Base-by-base conservation (phyloP, 257 asterid species). In the Anisodus tanguticus region DNA sequence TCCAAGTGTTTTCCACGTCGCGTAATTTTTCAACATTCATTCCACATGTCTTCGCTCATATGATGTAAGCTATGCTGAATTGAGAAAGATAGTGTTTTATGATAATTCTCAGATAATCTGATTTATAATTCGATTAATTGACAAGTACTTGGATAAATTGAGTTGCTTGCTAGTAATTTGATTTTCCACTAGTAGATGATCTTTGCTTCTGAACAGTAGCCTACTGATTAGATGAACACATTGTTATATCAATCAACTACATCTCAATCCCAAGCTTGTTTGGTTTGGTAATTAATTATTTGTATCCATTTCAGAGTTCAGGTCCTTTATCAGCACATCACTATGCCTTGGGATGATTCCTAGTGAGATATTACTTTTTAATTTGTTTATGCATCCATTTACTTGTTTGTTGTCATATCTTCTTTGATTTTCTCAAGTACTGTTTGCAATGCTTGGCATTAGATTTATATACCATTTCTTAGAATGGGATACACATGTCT, bases 131-230 rank as follows among this genome's bases (percentile, higher is more conserved):
- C 19, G 41, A 74, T 72, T 76, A 26, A 26, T 76, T 51, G 63
- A 3, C 16, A 26, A 51, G 19, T 51, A 47, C 62, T 49, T 74
- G 19, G 7, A 51, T 13, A 53, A 51, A 11, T 26, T 76, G 63
- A 51, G 81, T 76, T 76, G 8, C 41, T 76, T 51, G 62, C 22
- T 76, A 51, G 45, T 76, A 51, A 76, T 71, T 51, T 76, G 63
- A 49, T 22, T 53, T 26, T 62, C 12, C 41, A 26, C 45, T 51
- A 22, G 12, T 26, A 13, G 62, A 13, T 51, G 31, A 39, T 64
- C 43, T 26, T 41, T 69, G 26, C 77, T 41, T 39, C 53, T 15
- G 26, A 51, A 49, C 13, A 6, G 12, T 76, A 22, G 47, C 17
- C 43, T 1, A 47, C 41, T 0, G 7, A 51, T 49, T 74, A 49